Evolutionary conservation across 305 asterid species (phyloP).

Genomic region (Stenogyne calaminthoides): DNA sequence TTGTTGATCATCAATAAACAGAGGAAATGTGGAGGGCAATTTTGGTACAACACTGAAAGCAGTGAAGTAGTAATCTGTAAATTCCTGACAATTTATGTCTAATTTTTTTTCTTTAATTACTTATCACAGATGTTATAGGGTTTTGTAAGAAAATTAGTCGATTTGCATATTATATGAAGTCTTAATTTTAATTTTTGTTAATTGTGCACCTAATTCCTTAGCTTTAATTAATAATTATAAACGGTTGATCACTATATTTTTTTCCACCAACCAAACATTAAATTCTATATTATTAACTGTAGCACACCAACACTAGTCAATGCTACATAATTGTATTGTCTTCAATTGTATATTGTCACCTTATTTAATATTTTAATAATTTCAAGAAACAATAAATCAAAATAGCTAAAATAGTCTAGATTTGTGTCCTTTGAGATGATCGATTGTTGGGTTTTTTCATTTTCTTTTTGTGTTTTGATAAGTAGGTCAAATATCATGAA

Average conservation of each 20-base stretch:
- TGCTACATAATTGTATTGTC: neutral
- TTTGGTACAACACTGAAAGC: conserved; percentile 21
- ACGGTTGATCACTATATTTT: neutral
- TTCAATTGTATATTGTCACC: neutral
- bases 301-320: neutral
- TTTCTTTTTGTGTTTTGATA: neutral
- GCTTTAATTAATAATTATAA: neutral
- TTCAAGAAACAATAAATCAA: no score
- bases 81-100: conserved; percentile 39
- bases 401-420: no score
- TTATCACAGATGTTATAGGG: conserved; percentile 23
- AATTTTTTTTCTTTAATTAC: neutral
- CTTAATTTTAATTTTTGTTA: conserved; percentile 10
- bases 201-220: neutral
- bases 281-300: conserved; percentile 3
- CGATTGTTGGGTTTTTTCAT: neutral
- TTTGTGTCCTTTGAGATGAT: neutral
- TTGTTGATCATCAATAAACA: conserved; percentile 20
- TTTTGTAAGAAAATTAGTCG: conserved; percentile 42
- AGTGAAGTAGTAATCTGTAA: conserved; percentile 48
- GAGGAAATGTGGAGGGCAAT: conserved; percentile 29
- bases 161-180: conserved; percentile 32
- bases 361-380: no score
- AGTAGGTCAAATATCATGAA: neutral
- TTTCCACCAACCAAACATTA: conserved; percentile 4